Percentiles rank a stretch among this genome's conserved stretches.
Conservation (phyloP, 345 rosid genomes). For the Acer yangbiense region DNA sequence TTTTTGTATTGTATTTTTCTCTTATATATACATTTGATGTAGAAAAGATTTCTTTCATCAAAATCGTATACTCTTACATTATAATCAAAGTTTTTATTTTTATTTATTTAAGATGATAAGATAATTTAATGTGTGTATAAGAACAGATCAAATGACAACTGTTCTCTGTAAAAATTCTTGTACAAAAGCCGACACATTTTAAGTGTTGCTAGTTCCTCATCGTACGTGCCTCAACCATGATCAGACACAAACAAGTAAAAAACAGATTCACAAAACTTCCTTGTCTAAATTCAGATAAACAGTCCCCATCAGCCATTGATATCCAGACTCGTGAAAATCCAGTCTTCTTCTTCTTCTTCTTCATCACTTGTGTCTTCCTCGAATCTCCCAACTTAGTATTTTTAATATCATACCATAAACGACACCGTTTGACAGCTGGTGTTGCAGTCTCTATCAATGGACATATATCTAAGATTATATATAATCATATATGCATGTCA, state of each 20-base stretch:
- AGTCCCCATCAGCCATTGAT: background rate
- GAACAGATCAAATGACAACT: background rate
- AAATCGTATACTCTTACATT: too few relatives aligned
- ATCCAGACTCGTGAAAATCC: background rate
- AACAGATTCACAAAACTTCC: background rate
- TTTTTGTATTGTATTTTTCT: background rate
- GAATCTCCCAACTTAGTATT: background rate
- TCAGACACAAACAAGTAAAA: background rate
- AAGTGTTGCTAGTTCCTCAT: background rate
- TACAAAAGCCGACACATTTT: background rate
- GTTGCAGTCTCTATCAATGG: background rate
- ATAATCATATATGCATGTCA: too few relatives aligned
- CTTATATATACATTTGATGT: too few relatives aligned
- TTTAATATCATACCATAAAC: background rate
- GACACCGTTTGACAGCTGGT: slow-evolving; percentile 17
- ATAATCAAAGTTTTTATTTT: too few relatives aligned
- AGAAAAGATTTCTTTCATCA: too few relatives aligned
- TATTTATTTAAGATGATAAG: too few relatives aligned
- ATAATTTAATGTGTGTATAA: too few relatives aligned
- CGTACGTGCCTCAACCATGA: background rate
- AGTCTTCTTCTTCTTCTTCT: background rate
- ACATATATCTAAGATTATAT: too few relatives aligned
- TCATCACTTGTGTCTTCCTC: too few relatives aligned
- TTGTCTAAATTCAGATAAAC: slow-evolving; percentile 7
- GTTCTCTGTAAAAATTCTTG: background rate